A percentile compares a stretch with the other conserved stretches of the same genome.
Evolutionary conservation across 441 rosid genomes (phyloP).

Genomic region (Corymbia citriodora): DNA sequence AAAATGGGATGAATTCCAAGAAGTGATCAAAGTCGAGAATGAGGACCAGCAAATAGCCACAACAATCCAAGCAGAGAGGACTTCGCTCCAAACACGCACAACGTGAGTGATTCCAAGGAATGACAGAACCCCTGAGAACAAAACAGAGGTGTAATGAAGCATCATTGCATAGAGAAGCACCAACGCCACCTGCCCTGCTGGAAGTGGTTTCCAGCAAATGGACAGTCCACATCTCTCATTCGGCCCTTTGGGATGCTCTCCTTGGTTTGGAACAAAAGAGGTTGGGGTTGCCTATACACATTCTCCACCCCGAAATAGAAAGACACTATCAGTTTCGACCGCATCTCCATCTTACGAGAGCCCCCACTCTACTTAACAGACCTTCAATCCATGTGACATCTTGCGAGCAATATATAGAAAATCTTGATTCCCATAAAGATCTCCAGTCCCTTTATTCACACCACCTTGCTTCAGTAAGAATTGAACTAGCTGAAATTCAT

Average conservation of each 20-base stretch:
- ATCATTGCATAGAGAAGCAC: background rate
- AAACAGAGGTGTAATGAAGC: too few relatives aligned
- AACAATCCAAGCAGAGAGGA: background rate
- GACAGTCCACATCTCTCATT: slow-evolving; percentile 85
- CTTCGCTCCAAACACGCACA: background rate
- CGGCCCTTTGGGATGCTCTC: slow-evolving; percentile 84
- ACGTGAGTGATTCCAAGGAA: background rate
- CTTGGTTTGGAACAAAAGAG: slow-evolving; percentile 84
- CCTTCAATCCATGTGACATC: slow-evolving; percentile 96
- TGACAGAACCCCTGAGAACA: background rate
- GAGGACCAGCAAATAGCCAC: background rate
- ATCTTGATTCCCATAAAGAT: slow-evolving; percentile 90
- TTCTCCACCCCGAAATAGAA: slow-evolving; percentile 58
- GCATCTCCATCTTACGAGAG: background rate
- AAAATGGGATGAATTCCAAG: background rate
- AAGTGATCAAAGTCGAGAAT: background rate
- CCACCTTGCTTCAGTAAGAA: slow-evolving; percentile 97
- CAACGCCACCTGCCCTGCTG: slow-evolving; percentile 84
- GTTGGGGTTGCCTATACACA: slow-evolving; percentile 94
- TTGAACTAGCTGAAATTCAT: slow-evolving; percentile 72
- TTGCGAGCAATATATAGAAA: slow-evolving; percentile 80
- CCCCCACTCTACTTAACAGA: slow-evolving; percentile 8
- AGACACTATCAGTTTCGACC: rapidly evolving
- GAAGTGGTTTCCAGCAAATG: slow-evolving; percentile 82
- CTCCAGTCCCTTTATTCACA: slow-evolving; percentile 83